Conservation (phyloP, 2,329 filamentous ascomycete species). For the Leptographium galeiforme region DNA sequence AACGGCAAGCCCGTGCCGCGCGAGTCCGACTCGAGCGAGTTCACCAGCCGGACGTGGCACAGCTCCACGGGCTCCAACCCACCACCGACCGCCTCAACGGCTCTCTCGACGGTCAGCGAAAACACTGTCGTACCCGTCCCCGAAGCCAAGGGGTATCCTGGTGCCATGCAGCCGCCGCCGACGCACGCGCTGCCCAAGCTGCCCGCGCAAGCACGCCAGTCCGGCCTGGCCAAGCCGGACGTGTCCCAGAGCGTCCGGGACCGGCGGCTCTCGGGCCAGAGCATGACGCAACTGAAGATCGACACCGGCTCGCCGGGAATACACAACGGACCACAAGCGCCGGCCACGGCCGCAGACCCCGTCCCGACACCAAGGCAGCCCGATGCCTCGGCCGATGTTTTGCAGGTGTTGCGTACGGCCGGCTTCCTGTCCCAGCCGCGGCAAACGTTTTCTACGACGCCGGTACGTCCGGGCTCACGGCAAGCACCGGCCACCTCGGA, state of each 20-base stretch:
- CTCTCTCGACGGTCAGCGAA: slow-evolving; percentile 62
- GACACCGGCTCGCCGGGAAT: slow-evolving; percentile 46
- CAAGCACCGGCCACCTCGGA: slow-evolving; percentile 7
- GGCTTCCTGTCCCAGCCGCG: slow-evolving; percentile 27
- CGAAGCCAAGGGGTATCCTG: slow-evolving; percentile 14
- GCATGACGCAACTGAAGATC: slow-evolving; percentile 74
- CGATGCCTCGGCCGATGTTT: slow-evolving; percentile 4
- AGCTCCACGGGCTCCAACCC: slow-evolving; percentile 64
- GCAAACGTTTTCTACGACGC: slow-evolving; percentile 25
- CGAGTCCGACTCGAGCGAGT: slow-evolving; percentile 69
- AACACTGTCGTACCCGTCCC: slow-evolving; percentile 18
- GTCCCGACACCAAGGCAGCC: neutral
- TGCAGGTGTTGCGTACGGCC: slow-evolving; percentile 17
- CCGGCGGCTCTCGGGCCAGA: slow-evolving; percentile 68
- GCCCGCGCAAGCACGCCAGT: slow-evolving; percentile 22
- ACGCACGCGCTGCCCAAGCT: slow-evolving; percentile 31
- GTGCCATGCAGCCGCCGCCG: slow-evolving; percentile 32
- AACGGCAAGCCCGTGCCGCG: slow-evolving; percentile 44
- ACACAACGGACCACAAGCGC: slow-evolving; percentile 7
- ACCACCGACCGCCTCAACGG: slow-evolving; percentile 43
- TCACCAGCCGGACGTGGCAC: slow-evolving; percentile 68
- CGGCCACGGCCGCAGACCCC: neutral
- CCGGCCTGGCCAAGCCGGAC: slow-evolving; percentile 11
- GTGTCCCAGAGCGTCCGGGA: slow-evolving; percentile 46
- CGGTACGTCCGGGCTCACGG: slow-evolving; percentile 16